Base-by-base conservation (phyloP, 192 early-diverging fungal species). In the Backusella morwellensis region DNA sequence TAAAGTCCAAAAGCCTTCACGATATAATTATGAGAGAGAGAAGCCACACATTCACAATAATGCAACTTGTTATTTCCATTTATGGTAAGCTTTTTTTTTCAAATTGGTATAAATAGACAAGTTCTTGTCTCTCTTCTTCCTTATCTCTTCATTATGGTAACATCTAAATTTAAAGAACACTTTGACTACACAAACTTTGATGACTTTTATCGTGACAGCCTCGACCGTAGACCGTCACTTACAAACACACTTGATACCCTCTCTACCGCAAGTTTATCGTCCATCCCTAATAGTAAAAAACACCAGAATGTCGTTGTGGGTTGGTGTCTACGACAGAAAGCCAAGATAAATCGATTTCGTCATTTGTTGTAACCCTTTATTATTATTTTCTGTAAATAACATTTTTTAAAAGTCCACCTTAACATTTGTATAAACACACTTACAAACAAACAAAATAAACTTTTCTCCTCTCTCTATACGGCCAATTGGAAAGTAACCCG, bases 331-430 rank as follows among this genome's bases (percentile, higher is more conserved):
- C 35, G 35, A 38, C 68, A 70, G 26, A 70, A 70, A 70, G 35
- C 68, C 17, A 70, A 70, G 68, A 23, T 70, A 5, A 35, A 70
- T 70, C 68, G 36, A 70, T 38, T 70, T 41, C 68, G 68, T 70
- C 68, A 70, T 70, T 70, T 70, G 21, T 41, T 40, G 11, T 40
- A 70, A 70, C 19, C 19, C n/a, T n/a, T 1, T n/a, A 32, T 32
- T 32, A 32, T 0, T n/a, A 50, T 17, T 50, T 50, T 2, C 17
- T 50, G 47, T 50, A 50, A 50, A 50, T 19, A 50, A 17, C 3
- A 19, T 3, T 32, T 32, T 32, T 32, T 32, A 32, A 32, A 32
- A 32, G 32, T 32, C 32, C 32, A 32, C 32, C 32, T 3, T 32
- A 44, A 44, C 14, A 50, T 50, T 17, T 50, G 14, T 15, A 12